These are phyloP conservation scores for Trapa bicornis DNA, from an alignment of 345 rosid species.

Conservation along the genomic window DNA sequence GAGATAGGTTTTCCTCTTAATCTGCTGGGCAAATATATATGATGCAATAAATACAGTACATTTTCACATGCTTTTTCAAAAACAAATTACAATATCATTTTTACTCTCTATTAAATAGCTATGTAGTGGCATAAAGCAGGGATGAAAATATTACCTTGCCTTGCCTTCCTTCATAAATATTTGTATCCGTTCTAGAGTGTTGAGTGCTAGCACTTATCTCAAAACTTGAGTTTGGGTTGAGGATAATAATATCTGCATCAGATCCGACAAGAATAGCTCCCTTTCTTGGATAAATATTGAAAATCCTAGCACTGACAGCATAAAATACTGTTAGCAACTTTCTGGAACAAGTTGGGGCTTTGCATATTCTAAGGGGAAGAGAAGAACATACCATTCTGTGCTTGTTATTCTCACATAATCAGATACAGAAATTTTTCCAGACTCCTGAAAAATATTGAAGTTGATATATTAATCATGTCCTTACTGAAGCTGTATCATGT, in stretches of 20 bases:
- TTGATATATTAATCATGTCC: background rate
- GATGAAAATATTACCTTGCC: constrained; percentile 51
- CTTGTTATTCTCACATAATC: constrained; percentile 39
- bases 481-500: background rate
- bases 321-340: background rate
- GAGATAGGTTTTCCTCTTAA: too few relatives aligned
- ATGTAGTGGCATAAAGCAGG: background rate
- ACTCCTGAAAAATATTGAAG: constrained; percentile 22
- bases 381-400: constrained; percentile 34
- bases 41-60: too few relatives aligned
- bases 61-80: too few relatives aligned
- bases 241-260: constrained; percentile 87
- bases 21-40: background rate
- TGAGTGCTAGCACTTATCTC: constrained; percentile 62
- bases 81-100: background rate
- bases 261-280: constrained; percentile 91
- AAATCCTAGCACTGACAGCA: constrained; percentile 67
- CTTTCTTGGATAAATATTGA: constrained; percentile 85
- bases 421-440: constrained; percentile 34
- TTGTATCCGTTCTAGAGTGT: constrained; percentile 81
- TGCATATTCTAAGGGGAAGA: background rate
- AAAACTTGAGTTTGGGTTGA: constrained; percentile 77
- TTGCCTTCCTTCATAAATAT: constrained; percentile 63
- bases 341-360: background rate
- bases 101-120: background rate